Evolutionary conservation across 148 eudicot species (phyloP), one percentile per base, ranked within the genome.

Genomic region (Fallopia convolvulus): DNA sequence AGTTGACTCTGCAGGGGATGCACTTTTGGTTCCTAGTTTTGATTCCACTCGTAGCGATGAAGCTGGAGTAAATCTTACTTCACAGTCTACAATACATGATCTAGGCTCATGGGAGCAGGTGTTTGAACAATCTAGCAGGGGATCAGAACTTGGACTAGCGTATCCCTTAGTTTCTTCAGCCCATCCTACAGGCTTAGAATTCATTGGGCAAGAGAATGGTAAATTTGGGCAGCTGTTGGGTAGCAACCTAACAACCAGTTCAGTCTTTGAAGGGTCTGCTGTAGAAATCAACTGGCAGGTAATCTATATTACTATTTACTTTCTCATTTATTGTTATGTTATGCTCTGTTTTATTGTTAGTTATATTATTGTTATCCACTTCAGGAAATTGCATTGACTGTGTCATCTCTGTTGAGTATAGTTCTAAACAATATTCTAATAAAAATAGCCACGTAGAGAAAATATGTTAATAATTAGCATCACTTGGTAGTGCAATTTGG

Each of bases 61-160:
- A 18, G 63, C 17, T 26, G 86, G 77, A 30, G 72, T 14, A 49
- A 20, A 71, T 77, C 81, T 75, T 76, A 65, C 79, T 71, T 72
- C 23, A 58, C 81, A 86, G 49, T 78, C 79, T 65, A 80, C 39
- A 76, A 73, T 83, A 17, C 83, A 77, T 66, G 88, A 83, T 72
- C 42, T 86, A 83, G 85, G 75, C 50, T 74, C 81, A 49, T 86
- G 88, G 88, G 83, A 86, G 75, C 82, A 86, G 70, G 80, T 86
- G 42, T 77, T 83, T 83, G 82, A 86, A 71, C 86, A 81, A 77
- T 77, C 79, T 82, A 80, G 77, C 33, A 75, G 79, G 46, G 78
- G 48, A 13, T 55, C 81, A 5, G 84, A 70, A 48, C 53, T 75
- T 79, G 48, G 82, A 75, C 72, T 49, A 50, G 73, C 79, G 21